Percentiles rank a stretch among this genome's conserved stretches.
Conservation (phyloP, 2,329 filamentous ascomycete species). For the Sclerotinia spermophila region DNA sequence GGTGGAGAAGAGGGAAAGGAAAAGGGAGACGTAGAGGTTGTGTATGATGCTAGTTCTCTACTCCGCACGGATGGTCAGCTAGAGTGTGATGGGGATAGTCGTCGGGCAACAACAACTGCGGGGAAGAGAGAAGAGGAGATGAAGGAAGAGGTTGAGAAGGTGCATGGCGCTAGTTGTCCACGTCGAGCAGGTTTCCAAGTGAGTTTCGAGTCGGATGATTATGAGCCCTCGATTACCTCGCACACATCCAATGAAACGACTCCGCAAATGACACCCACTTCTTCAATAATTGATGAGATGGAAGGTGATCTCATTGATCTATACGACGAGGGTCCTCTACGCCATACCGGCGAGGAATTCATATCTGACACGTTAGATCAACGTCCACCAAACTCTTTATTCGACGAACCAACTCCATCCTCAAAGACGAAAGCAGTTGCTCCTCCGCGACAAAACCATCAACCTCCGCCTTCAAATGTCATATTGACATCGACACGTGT, state of each 20-base stretch:
- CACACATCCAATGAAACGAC: neutral
- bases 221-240: neutral
- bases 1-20: neutral
- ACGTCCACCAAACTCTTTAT: too few species aligned
- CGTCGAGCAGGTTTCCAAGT: neutral
- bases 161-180: too few species aligned
- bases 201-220: neutral
- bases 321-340: neutral
- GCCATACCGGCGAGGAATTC: neutral
- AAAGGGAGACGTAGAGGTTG: neutral
- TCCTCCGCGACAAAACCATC: neutral
- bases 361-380: too few species aligned
- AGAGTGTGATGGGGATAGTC: neutral
- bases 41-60: rapidly evolving
- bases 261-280: neutral
- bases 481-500: neutral
- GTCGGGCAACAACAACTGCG: too few species aligned
- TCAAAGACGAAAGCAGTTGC: neutral
- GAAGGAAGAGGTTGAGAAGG: neutral
- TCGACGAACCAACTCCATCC: neutral
- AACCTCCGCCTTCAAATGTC: neutral
- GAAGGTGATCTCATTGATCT: neutral
- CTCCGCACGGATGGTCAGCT: neutral
- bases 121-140: neutral
- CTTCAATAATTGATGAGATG: neutral